These are phyloP conservation scores for Sugiyamaella mastotermitis DNA, from an alignment of 805 yeast genomes.

Conservation along the genomic window DNA sequence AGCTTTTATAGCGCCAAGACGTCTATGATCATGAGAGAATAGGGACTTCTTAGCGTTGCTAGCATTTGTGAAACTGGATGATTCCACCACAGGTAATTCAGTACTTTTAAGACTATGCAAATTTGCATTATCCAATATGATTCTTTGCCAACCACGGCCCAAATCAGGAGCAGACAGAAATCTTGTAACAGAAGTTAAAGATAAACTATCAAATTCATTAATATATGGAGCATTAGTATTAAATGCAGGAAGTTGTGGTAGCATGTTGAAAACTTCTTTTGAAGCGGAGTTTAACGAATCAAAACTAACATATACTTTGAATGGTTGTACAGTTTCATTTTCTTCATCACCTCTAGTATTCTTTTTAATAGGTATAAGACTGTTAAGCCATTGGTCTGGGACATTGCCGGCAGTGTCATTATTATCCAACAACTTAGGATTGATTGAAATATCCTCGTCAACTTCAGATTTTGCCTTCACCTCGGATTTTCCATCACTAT, in stretches of 20 bases:
- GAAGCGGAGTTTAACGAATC: constrained; percentile 21
- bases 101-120: background rate
- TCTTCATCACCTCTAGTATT: background rate
- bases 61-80: background rate
- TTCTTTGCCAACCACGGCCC: constrained; percentile 27
- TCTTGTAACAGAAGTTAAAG: constrained; percentile 28
- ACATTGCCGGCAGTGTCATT: background rate
- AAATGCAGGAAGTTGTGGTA: constrained; percentile 21
- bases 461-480: background rate
- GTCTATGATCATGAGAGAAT: constrained; percentile 19
- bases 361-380: constrained; percentile 14
- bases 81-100: background rate
- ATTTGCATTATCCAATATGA: constrained; percentile 22
- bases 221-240: constrained; percentile 19
- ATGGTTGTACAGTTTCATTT: constrained; percentile 6
- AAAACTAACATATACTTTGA: constrained; percentile 16
- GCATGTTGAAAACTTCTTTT: constrained; percentile 18
- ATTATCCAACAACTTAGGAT: constrained; percentile 1
- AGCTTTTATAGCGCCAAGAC: constrained; percentile 50
- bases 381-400: constrained; percentile 6
- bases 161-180: constrained; percentile 26
- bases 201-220: constrained; percentile 21
- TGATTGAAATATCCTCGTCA: background rate
- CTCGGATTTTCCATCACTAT: constrained; percentile 7
- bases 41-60: constrained; percentile 6